A percentile compares a stretch with the other conserved stretches of the same genome.
Evolutionary conservation across 768 basidiomycete genomes (phyloP).

Genomic region (Imleria badia): DNA sequence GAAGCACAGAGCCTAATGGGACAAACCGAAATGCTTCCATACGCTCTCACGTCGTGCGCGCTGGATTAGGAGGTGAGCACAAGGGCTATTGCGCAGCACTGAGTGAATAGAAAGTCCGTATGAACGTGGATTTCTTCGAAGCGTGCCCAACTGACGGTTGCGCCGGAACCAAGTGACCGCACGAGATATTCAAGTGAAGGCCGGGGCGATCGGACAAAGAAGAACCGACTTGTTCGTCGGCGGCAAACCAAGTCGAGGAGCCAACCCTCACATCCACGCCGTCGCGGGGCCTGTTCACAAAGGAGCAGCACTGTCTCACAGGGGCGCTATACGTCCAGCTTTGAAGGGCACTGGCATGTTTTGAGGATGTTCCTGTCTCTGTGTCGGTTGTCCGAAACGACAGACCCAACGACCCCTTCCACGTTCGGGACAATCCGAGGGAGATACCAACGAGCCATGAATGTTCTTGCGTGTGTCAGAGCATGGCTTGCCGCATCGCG

Average conservation of each 20-base stretch:
- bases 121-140: conserved; percentile 10
- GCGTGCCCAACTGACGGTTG: not conserved
- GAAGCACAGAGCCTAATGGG: conserved; percentile 3
- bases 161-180: not conserved
- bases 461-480: not conserved
- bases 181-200: not conserved
- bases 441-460: not conserved
- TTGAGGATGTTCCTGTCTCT: not conserved
- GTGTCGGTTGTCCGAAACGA: not conserved
- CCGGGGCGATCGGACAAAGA: not conserved
- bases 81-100: not conserved
- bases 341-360: not conserved
- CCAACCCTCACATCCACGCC: not conserved
- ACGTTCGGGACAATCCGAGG: conserved; percentile 1
- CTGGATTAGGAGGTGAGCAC: not conserved
- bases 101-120: conserved; percentile 7
- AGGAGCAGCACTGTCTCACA: not conserved
- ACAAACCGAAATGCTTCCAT: conserved; percentile 8
- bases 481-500: no score
- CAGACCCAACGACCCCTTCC: not conserved
- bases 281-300: not conserved
- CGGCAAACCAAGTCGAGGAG: not conserved
- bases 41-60: conserved; percentile 8
- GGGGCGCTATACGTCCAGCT: not conserved
- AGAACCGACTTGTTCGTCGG: not conserved